phyloP scores from a whole-genome alignment of 2,329 filamentous ascomycete species.

The Aureobasidium lini region DNA sequence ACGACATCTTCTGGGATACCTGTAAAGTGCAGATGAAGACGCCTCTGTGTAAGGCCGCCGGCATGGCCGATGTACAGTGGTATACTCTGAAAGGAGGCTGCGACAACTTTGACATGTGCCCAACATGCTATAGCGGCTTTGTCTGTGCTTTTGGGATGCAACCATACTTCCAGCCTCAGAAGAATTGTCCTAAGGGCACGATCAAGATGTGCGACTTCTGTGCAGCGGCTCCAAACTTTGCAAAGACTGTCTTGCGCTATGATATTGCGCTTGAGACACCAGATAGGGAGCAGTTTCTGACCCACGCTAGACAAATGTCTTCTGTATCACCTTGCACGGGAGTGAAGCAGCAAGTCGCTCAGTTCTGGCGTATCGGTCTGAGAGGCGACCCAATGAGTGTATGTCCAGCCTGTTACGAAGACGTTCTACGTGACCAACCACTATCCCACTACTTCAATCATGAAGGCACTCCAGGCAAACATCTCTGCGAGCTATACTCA shows the following conservation, averaged over 20 bases:
- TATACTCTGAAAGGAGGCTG: background rate
- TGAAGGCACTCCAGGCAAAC: background rate
- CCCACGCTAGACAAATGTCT: background rate
- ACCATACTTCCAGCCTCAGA: background rate
- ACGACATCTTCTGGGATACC: background rate
- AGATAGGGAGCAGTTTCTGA: background rate
- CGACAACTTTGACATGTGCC: background rate
- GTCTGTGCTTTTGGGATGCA: background rate
- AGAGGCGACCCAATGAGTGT: background rate
- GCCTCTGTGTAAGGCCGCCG: background rate
- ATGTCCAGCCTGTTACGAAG: background rate
- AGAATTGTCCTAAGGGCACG: background rate
- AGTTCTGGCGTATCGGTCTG: background rate
- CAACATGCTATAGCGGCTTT: background rate
- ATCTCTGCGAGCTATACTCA: background rate
- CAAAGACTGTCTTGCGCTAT: background rate
- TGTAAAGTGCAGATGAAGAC: background rate
- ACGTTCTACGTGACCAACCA: background rate
- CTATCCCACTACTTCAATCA: background rate
- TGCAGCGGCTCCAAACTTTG: background rate
- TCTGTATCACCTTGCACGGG: background rate
- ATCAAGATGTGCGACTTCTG: background rate
- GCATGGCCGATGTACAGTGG: background rate
- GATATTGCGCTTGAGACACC: background rate
- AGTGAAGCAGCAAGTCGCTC: background rate